Conservation (phyloP, 2,329 filamentous ascomycete genomes). For the Nothophaeocryptopus gaeumannii region DNA sequence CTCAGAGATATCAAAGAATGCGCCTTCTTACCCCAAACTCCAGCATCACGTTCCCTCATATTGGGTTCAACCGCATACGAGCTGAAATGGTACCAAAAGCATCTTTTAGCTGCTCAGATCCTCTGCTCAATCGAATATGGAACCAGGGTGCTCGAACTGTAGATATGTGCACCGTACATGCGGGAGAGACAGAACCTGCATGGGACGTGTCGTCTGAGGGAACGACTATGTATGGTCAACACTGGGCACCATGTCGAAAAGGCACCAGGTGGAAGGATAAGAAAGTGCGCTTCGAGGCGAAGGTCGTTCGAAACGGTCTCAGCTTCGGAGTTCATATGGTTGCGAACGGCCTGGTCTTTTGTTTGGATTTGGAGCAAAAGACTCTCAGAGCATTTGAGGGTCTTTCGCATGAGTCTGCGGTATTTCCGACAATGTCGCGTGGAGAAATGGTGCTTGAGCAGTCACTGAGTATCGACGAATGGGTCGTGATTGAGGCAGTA, state of each 20-base stretch:
- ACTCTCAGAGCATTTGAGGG: not conserved
- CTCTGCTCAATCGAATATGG: not conserved
- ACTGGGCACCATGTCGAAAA: conserved; percentile 1
- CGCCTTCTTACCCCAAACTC: not conserved
- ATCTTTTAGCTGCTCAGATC: not conserved
- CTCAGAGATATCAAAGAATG: not conserved
- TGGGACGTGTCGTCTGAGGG: not conserved
- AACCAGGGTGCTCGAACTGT: not conserved
- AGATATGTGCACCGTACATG: not conserved
- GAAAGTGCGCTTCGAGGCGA: not conserved
- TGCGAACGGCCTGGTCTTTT: not conserved
- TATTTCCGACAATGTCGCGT: not conserved
- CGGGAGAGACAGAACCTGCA: not conserved
- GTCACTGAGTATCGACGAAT: not conserved
- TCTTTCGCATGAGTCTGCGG: not conserved
- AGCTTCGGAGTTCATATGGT: conserved; percentile 1
- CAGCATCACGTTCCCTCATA: not conserved
- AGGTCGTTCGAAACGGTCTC: not conserved
- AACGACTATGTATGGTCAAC: conserved; percentile 1
- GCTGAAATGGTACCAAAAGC: not conserved
- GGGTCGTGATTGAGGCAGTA: not conserved
- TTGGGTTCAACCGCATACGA: not conserved
- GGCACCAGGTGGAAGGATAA: not conserved
- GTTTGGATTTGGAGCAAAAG: not conserved
- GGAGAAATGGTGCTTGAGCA: not conserved